Percentiles rank a stretch among this genome's conserved stretches.
These are phyloP conservation scores for Sporothrix brasiliensis DNA, from an alignment of 2,329 filamentous ascomycete species.

Conservation along the genomic window DNA sequence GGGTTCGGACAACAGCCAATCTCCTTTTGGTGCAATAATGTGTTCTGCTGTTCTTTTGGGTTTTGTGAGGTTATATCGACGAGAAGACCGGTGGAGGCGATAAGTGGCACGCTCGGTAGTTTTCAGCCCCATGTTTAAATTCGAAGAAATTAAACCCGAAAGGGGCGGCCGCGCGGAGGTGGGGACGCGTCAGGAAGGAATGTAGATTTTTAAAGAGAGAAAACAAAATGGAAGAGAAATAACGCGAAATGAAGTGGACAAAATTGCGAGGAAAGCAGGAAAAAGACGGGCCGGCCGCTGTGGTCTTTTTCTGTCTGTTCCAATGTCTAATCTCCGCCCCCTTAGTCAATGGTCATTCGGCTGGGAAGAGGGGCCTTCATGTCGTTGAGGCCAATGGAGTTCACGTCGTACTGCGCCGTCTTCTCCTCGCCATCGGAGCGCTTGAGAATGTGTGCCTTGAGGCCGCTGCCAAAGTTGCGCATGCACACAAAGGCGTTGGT, in stretches of 20 bases:
- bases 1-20: not conserved
- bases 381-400: conserved; percentile 60
- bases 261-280: not conserved
- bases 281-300: conserved; percentile 5
- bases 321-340: not conserved
- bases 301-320: not conserved
- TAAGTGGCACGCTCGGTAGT: not conserved
- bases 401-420: conserved; percentile 49
- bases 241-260: not conserved
- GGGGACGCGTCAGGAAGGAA: conserved; percentile 22
- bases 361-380: conserved; percentile 59
- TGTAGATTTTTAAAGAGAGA: not conserved
- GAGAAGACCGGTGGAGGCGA: conserved; percentile 10
- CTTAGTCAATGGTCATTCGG: conserved; percentile 65
- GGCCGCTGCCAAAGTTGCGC: conserved; percentile 83
- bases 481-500: conserved; percentile 84
- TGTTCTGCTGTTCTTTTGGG: not conserved
- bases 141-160: conserved; percentile 7
- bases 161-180: not conserved
- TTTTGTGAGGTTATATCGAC: conserved; percentile 4
- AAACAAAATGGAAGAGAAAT: not conserved
- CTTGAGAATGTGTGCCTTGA: conserved; percentile 81
- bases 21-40: not conserved
- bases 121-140: conserved; percentile 16
- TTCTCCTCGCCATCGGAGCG: conserved; percentile 55